Evolutionary conservation across 805 yeast genomes (phyloP), one percentile per base, ranked within the genome.

Genomic region (Yamadazyma olivae): DNA sequence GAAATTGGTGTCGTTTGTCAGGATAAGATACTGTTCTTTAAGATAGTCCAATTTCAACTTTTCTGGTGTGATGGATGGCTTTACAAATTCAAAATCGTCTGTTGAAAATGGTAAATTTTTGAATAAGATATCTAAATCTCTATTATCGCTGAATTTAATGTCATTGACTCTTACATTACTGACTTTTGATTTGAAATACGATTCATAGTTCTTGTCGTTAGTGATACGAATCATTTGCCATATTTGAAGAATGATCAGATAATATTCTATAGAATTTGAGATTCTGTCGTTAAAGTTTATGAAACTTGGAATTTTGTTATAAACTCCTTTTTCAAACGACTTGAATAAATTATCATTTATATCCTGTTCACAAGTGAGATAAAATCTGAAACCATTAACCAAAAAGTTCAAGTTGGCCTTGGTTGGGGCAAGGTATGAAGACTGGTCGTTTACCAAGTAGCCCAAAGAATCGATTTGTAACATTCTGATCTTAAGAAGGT

Each of bases 401-500:
- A 60, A 41, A 23, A 45, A 48, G n/a, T 64, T 51, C 6, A 77
- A 46, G 17, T 64, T 60, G 2, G 56, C 49, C 12, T 66, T 59
- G 2, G 63, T 48, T 0, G 86, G 85, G 25, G 51, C 55, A 14
- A 18, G 28, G 8, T 25, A 19, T 6, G 40, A 27, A 1, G 69
- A 43, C 0, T 77, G 51, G 1, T 79, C 64, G 17, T 68, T 45
- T 18, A 37, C 21, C 7, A 69, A 57, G 43, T 73, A 68, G 9
- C 81, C 74, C 31, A 84, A 55, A 0, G 86, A 74, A 50, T 90
- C 96, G 33, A 71, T 66, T 57, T 91, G 98, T 6, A 89, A 58
- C 61, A 81, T 79, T 51, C 83, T 86, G 46, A 88, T 74, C 24
- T 78, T 75, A 34, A 90, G 57, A 1, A 65, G 51, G 12, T 70